phyloP scores from a whole-genome alignment of 192 early-diverging fungal genomes.

The Coemansia guatemalensis region DNA sequence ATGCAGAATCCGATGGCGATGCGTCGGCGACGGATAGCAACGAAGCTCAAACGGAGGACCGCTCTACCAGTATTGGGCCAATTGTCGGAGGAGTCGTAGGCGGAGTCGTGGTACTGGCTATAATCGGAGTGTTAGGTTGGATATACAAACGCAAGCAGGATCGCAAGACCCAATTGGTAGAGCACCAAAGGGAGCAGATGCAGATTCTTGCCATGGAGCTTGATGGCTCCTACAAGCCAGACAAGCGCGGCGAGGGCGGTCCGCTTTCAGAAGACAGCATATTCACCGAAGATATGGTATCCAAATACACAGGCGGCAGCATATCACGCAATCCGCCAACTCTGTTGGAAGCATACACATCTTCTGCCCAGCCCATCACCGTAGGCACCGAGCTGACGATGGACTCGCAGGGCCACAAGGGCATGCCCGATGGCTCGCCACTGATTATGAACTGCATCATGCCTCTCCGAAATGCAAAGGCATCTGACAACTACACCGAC shows the following conservation, averaged over 20 bases:
- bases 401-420: constrained; percentile 44
- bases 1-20: not conserved
- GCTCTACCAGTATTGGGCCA: constrained; percentile 21
- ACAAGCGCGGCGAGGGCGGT: constrained; percentile 13
- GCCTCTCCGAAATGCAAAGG: constrained; percentile 38
- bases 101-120: constrained; percentile 22
- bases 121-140: constrained; percentile 22
- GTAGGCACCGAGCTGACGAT: constrained; percentile 40
- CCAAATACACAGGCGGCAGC: constrained; percentile 39
- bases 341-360: constrained; percentile 19
- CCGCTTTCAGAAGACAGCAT: constrained; percentile 22
- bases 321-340: constrained; percentile 25
- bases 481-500: constrained; percentile 43
- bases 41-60: not conserved
- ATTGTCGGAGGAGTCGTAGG: constrained; percentile 36
- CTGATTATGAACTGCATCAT: constrained; percentile 30
- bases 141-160: constrained; percentile 35
- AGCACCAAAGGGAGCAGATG: constrained; percentile 47
- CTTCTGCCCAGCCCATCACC: constrained; percentile 10
- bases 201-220: constrained; percentile 47
- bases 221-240: constrained; percentile 41
- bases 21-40: not conserved
- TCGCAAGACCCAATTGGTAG: constrained; percentile 37
- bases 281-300: constrained; percentile 43
- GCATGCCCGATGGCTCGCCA: constrained; percentile 48